Base-by-base conservation (phyloP, 495 filamentous ascomycete species). In the Tricharina praecox region DNA sequence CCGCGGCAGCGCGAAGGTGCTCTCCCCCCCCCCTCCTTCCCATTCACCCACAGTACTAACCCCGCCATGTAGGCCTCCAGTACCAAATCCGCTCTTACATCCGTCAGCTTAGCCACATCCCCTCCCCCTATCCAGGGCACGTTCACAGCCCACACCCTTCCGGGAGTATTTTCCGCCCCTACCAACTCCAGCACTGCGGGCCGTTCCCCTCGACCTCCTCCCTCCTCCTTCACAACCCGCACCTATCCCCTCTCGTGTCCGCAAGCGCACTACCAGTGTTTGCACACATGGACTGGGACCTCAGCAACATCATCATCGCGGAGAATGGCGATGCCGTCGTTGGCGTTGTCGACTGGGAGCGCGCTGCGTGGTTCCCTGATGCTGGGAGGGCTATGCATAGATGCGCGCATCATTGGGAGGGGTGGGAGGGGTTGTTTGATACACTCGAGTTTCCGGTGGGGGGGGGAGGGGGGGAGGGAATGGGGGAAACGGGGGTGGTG, bases 291-390 rank as follows among this genome's bases (percentile, higher is more conserved):
- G 47, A 49, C 21, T 49, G 47, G 47, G 15, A 26, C n/a, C 40
- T 45, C 40, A 30, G 37, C 16, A 49, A 49, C 38, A 47, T 49
- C 24, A 43, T 49, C 15, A 18, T 49, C 18, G 23, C 16, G 15
- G 39, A 38, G 9, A 49, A 49, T 30, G 16, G 19, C 15, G 47
- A 49, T 32, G 10, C 20, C 16, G 38, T 49, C 16, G 25, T 23
- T 11, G 47, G 47, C n/a, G 47, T 49, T 7, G 41, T 49, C 11
- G 47, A 49, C 36, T 49, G 40, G 40, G 47, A 49, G 47, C 19
- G 47, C 2, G 47, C 47, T 1, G 26, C 24, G 11, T 49, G 39
- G 23, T 49, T 49, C 23, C 47, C 47, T 8, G 47, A 49, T 15
- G 47, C 40, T 7, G 47, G 47, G 23, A 40, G 32, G 26, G 25